Evolutionary conservation across 371 early-diverging fungal genomes (phyloP).

Genomic region (Mucor ambiguus): DNA sequence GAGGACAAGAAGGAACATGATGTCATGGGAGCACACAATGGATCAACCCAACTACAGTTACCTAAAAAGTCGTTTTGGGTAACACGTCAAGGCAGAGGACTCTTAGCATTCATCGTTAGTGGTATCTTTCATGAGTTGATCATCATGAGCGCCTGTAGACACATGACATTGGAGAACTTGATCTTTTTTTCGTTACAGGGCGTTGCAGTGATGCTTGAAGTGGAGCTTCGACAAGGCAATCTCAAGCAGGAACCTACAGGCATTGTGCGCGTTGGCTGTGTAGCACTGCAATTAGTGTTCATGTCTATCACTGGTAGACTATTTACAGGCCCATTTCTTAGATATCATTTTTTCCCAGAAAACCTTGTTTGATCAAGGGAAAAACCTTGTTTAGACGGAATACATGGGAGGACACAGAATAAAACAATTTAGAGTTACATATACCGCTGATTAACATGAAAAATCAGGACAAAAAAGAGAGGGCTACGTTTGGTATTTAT

Average conservation of each 20-base stretch:
- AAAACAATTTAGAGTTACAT: not conserved
- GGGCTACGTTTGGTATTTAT: not conserved
- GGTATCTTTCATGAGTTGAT: constrained; percentile 44
- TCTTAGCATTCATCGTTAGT: constrained; percentile 36
- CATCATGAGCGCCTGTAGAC: constrained; percentile 36
- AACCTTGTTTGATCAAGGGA: not conserved
- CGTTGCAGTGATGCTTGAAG: constrained; percentile 26
- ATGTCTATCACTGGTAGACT: constrained; percentile 25
- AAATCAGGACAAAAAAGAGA: not conserved
- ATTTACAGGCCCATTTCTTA: constrained; percentile 27
- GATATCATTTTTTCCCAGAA: constrained; percentile 19
- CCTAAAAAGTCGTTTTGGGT: constrained; percentile 3
- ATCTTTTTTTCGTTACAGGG: constrained; percentile 39
- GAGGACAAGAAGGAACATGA: not conserved
- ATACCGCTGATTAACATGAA: not conserved
- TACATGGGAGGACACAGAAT: not conserved
- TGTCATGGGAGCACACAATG: not conserved
- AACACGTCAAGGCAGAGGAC: constrained; percentile 18
- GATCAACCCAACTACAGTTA: not conserved
- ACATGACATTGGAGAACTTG: constrained; percentile 40
- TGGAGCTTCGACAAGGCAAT: constrained; percentile 16
- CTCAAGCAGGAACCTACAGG: constrained; percentile 26
- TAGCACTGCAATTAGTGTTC: constrained; percentile 14
- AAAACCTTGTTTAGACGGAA: not conserved
- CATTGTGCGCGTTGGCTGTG: constrained; percentile 8